Evolutionary conservation across 75 land plant species (phyloP), one percentile per base, ranked within the genome.

Genomic region (Isoetes taiwanensis): DNA sequence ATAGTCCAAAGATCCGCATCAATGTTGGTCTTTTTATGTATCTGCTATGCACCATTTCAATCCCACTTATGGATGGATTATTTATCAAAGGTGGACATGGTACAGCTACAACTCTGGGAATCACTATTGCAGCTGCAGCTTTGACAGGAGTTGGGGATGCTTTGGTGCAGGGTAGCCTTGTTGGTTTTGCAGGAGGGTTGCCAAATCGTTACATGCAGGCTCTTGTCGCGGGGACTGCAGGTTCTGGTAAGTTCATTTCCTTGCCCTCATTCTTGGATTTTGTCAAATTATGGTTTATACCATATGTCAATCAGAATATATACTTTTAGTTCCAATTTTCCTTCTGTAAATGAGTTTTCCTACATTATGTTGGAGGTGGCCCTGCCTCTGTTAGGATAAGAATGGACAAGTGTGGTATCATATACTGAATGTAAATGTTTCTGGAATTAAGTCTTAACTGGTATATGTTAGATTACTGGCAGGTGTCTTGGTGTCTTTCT

Each of bases 191-290:
- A 28, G 86, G 99, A 0, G 96, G 89, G 73, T 66, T 94, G 19
- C 99, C 99, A 2, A 80, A 77, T 69, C 62, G 81, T 39, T 94
- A 84, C 59, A 94, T 89, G 99, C 99, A 94, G 59, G 99, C 99
- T 34, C 54, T 75, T 21, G 68, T 76, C 11, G 86, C 90, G 27
- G 99, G 99, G 1, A 85, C 86, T 29, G 99, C 96, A 31, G 86
- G 72, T 43, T 93, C 96, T 16, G 98, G 98, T 93, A 66, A 34
- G 64, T 21, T 27, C 2, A 12, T n/a, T n/a, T n/a, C n/a, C n/a
- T n/a, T n/a, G n/a, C n/a, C n/a, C n/a, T n/a, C n/a, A n/a, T n/a
- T n/a, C n/a, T n/a, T n/a, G n/a, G n/a, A n/a, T n/a, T n/a, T n/a
- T n/a, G n/a, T n/a, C n/a, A n/a, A n/a, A n/a, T n/a, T n/a, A n/a